Base-by-base conservation (phyloP, 192 early-diverging fungal genomes). In the Martensiomyces pterosporus region DNA sequence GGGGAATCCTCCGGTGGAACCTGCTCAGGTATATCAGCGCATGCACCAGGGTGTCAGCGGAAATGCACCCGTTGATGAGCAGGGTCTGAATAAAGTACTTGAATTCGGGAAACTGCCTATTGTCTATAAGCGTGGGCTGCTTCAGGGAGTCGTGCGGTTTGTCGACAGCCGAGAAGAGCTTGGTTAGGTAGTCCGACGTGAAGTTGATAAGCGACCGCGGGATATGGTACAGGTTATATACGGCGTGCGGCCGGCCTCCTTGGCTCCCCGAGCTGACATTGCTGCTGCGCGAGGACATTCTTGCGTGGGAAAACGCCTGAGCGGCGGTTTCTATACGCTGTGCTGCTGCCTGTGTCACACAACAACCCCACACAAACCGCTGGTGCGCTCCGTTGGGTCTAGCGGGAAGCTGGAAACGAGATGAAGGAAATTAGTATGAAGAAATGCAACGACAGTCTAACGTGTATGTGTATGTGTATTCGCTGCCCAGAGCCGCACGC, bases 21-120 rank as follows among this genome's bases (percentile, higher is more conserved):
- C 70, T 35, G 23, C 64, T 63, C 16, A 74, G 29, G 24, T 74
- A 74, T 54, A 74, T 74, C 2, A 74, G 51, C 9, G 64, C 64
- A 24, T 74, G 70, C 8, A 67, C 70, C 35, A 74, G 49, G 0
- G 68, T 71, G 52, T 64, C 68, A 0, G 68, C 60, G 0, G 68
- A 71, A 17, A 71, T 71, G 39, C 57, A 61, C 12, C 68, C 68
- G 39, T 71, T 71, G 18, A 71, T 56, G 6, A 71, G 48, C 19
- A 71, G 47, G 25, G 68, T 71, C 39, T 52, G 57, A 35, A 71
- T 64, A 27, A 71, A 71, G 32, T 64, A 52, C 25, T 59, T 49
- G 17, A 71, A 71, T 25, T 71, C 68, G 34, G 68, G 68, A 34
- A 49, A 71, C 35, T 46, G 39, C 9, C 68, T 60, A 16, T 42